phyloP scores from a whole-genome alignment of 805 yeast genomes.

The Candida coquimbonensis region DNA sequence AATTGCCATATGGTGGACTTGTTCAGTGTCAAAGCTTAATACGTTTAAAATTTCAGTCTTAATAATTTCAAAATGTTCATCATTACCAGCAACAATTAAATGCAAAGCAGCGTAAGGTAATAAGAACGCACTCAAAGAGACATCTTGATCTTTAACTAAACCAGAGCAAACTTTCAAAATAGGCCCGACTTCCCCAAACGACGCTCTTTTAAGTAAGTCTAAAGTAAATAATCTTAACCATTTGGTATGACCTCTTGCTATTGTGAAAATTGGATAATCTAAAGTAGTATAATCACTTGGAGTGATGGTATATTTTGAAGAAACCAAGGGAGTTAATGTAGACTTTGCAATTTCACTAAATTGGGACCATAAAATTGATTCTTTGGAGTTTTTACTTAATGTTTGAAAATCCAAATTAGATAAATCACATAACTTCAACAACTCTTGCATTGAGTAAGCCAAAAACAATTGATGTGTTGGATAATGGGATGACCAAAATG shows the following conservation, averaged over 20 bases:
- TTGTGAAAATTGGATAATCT: conserved; percentile 58
- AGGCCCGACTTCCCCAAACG: conserved; percentile 22
- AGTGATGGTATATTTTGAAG: conserved; percentile 59
- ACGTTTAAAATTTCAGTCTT: conserved; percentile 54
- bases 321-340: conserved; percentile 66
- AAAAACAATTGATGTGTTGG: conserved; percentile 78
- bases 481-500: conserved; percentile 85
- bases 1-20: conserved; percentile 43
- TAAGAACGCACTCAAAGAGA: conserved; percentile 59
- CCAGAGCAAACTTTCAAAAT: conserved; percentile 60
- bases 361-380: conserved; percentile 46
- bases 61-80: conserved; percentile 36
- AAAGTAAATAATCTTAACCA: conserved; percentile 73
- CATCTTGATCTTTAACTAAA: conserved; percentile 62
- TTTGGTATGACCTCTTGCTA: conserved; percentile 45
- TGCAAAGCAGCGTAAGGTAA: conserved; percentile 72
- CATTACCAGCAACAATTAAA: conserved; percentile 42
- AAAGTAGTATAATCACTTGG: conserved; percentile 38
- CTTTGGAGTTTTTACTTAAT: conserved; percentile 21
- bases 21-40: conserved; percentile 39
- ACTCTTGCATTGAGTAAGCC: conserved; percentile 87
- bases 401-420: conserved; percentile 24
- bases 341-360: conserved; percentile 63
- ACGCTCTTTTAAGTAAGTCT: conserved; percentile 47
- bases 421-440: conserved; percentile 55